Conservation (phyloP, 2,329 filamentous ascomycete species). For the Cladophialophora carrionii region DNA sequence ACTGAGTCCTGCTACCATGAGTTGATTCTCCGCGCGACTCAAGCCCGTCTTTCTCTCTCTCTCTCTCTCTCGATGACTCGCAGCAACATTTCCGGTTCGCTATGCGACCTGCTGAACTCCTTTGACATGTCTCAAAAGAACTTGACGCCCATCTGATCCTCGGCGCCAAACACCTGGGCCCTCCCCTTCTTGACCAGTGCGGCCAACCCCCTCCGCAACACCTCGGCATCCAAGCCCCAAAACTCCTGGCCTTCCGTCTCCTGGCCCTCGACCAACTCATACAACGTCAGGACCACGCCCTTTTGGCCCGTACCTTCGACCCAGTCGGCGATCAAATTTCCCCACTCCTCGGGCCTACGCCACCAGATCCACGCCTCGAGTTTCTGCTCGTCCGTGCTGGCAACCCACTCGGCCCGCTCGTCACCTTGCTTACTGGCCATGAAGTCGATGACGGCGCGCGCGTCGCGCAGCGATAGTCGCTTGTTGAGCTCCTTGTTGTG, state of each 20-base stretch:
- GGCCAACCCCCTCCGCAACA: conserved; percentile 77
- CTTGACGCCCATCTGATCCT: conserved; percentile 89
- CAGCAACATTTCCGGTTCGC: no score
- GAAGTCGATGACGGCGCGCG: conserved; percentile 58
- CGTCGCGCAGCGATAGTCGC: conserved; percentile 57
- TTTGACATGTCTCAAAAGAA: conserved; percentile 96
- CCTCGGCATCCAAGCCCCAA: conserved; percentile 80
- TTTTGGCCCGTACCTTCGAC: conserved; percentile 87
- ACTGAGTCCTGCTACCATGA: no score
- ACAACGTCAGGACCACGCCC: conserved; percentile 85
- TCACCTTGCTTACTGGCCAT: conserved; percentile 59
- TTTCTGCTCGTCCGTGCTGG: conserved; percentile 30
- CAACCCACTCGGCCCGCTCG: conserved; percentile 64
- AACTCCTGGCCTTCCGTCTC: conserved; percentile 71
- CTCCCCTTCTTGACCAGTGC: conserved; percentile 86
- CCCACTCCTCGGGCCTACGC: conserved; percentile 90
- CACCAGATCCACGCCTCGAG: conserved; percentile 54
- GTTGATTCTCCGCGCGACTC: no score
- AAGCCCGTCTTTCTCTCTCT: no score
- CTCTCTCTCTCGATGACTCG: no score
- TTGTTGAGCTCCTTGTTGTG: conserved; percentile 51
- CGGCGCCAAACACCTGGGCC: conserved; percentile 89
- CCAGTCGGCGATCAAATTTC: conserved; percentile 73
- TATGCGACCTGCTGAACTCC: no score
- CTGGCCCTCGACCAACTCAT: conserved; percentile 89